phyloP scores from a whole-genome alignment of 2,329 filamentous ascomycete species.

The Arthrinium puccinioides region DNA sequence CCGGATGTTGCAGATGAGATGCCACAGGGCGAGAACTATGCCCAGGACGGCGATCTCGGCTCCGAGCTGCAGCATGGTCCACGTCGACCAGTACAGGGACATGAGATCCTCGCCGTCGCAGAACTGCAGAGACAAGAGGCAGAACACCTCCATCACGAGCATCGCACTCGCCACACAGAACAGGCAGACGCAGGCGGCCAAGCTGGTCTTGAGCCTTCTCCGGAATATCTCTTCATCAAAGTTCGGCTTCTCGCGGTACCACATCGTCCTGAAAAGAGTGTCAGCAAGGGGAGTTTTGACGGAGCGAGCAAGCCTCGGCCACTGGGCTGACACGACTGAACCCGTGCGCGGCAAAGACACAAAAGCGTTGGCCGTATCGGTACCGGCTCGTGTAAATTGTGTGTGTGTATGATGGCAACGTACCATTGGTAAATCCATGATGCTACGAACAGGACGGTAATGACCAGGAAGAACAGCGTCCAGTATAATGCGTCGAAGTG shows the following conservation, averaged over 20 bases:
- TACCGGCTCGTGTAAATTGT: no score
- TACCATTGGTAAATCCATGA: conserved; percentile 30
- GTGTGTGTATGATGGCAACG: no score
- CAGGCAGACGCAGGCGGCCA: conserved; percentile 35
- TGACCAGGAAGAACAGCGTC: conserved; percentile 29
- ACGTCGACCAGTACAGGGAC: conserved; percentile 53
- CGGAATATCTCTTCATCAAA: conserved; percentile 27
- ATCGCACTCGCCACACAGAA: conserved; percentile 35
- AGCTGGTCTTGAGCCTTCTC: conserved; percentile 28
- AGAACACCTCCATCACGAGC: conserved; percentile 48
- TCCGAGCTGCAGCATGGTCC: conserved; percentile 53
- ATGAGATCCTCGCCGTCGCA: conserved; percentile 55
- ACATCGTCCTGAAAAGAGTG: conserved; percentile 22
- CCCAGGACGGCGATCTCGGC: conserved; percentile 50
- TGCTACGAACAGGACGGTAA: conserved; percentile 27
- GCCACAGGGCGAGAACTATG: conserved; percentile 45
- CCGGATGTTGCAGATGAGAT: conserved; percentile 40
- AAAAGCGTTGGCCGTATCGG: no score
- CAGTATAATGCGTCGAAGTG: conserved; percentile 33
- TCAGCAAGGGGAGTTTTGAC: not conserved
- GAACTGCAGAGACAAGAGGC: conserved; percentile 47
- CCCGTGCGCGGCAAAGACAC: no score
- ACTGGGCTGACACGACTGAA: no score
- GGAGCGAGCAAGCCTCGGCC: no score
- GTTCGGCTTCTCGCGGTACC: conserved; percentile 24